A percentile compares a stretch with the other conserved stretches of the same genome.
These are phyloP conservation scores for Naegleria lovaniensis DNA, from an alignment of 208 protist genomes.

Conservation along the genomic window DNA sequence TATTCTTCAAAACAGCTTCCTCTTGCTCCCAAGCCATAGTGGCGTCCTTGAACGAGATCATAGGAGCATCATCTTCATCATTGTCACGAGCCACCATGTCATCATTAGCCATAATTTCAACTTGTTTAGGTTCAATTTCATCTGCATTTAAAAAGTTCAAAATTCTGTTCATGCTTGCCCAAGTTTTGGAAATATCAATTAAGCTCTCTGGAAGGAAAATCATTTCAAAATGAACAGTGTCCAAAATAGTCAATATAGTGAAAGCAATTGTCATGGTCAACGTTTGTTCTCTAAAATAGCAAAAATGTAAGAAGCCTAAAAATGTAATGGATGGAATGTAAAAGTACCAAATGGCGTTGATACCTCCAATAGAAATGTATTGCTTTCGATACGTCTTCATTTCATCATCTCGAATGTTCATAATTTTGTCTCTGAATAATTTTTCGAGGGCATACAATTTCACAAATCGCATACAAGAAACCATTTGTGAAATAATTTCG, in stretches of 20 bases:
- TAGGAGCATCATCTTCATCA: background rate
- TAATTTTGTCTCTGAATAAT: conserved; percentile 42
- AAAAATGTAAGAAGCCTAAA: background rate
- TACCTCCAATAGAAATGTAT: too few species aligned
- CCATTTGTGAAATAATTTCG: conserved; percentile 71
- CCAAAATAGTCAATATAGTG: background rate
- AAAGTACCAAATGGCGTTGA: background rate
- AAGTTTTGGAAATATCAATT: background rate
- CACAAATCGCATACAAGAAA: conserved; percentile 74
- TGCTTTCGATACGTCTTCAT: conserved; percentile 44
- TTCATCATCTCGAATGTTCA: conserved; percentile 44
- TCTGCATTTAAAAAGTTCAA: background rate
- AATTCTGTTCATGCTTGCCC: background rate
- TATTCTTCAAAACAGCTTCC: background rate
- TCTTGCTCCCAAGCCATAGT: background rate
- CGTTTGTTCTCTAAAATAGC: background rate
- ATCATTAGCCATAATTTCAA: too few species aligned
- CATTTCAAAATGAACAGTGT: background rate
- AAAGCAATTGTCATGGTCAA: background rate
- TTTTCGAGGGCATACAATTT: conserved; percentile 80
- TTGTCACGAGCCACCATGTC: background rate
- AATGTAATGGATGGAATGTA: background rate
- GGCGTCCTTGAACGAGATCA: background rate
- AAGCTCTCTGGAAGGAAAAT: background rate
- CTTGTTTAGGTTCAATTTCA: background rate